Percentiles rank a stretch among this genome's conserved stretches.
Evolutionary conservation across 208 protist genomes (phyloP).

Genomic region (Blechomonas ayalai): DNA sequence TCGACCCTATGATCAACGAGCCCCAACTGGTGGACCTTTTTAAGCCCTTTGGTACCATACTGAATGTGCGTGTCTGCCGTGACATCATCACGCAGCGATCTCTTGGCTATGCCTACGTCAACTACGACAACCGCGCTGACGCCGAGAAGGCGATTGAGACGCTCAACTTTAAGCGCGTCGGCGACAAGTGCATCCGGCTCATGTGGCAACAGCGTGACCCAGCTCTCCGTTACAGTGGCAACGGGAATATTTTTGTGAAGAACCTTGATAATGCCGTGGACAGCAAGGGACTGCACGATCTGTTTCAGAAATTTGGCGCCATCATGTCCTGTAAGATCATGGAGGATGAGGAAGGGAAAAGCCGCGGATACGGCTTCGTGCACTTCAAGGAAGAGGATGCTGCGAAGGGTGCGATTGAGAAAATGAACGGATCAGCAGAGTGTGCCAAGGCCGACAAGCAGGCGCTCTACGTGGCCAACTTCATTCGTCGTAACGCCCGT

Average conservation of each 20-base stretch:
- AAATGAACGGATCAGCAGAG: constrained; percentile 95
- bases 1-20: constrained; percentile 92
- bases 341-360: constrained; percentile 87
- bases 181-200: constrained; percentile 94
- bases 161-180: constrained; percentile 96
- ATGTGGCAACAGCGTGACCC: constrained; percentile 99
- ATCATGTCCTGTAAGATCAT: constrained; percentile 99
- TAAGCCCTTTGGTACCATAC: constrained; percentile 95
- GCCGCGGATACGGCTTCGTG: constrained; percentile 98
- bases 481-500: constrained; percentile 94
- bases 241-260: constrained; percentile 99
- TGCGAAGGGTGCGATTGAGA: constrained; percentile 93
- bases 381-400: constrained; percentile 97
- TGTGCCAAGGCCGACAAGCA: constrained; percentile 90
- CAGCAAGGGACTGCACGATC: constrained; percentile 96
- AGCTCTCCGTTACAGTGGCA: constrained; percentile 94
- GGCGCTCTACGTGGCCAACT: constrained; percentile 92
- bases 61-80: constrained; percentile 98
- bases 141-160: constrained; percentile 97
- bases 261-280: constrained; percentile 95
- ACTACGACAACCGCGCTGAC: constrained; percentile 95
- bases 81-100: constrained; percentile 97
- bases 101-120: constrained; percentile 99
- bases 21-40: constrained; percentile 96
- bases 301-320: constrained; percentile 96